Base-by-base conservation (phyloP, 805 yeast species). In the Saturnispora diversa region DNA sequence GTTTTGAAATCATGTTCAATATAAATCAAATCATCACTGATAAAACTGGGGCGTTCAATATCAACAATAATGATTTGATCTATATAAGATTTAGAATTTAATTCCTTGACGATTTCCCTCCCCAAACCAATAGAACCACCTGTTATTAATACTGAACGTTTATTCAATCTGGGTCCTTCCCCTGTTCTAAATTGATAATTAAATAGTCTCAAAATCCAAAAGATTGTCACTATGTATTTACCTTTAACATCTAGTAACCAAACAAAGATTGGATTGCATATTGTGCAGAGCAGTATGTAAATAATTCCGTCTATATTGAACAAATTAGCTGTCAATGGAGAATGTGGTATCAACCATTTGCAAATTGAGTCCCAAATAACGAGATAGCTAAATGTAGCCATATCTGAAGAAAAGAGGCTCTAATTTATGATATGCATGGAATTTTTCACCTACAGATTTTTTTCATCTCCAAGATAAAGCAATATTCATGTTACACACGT, bases 101-200 rank as follows among this genome's bases (percentile, higher is more conserved):
- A 37, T 24, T 33, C n/a, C 25, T 49, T 47, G 3, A 63, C 68
- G 4, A 71, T 50, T 35, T 63, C 68, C 2, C 50, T 46, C 0
- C 80, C 80, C n/a, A 74, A 53, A 0, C 80, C 79, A 24, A 54
- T 48, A 12, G 70, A 58, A 0, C 77, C 79, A 0, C 80, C 80
- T 0, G 78, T 72, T 6, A 35, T 27, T 31, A 44, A 27, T 9
- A 33, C 39, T 2, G 39, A 30, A 11, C 31, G 20, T 17, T 22
- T 26, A 26, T 17, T 30, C 29, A 35, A 22, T 13, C 32, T 20
- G 15, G 19, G 13, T 16, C 29, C n/a, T 19, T 9, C 25, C 37
- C 42, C 16, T 7, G 19, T n/a, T 17, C 39, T 23, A 20, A n/a
- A 22, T 31, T 39, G 37, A 10, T 30, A 32, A 23, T 53, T 55